Conservation (phyloP, 2,329 filamentous ascomycete genomes). For the Thielaviopsis punctulata region DNA sequence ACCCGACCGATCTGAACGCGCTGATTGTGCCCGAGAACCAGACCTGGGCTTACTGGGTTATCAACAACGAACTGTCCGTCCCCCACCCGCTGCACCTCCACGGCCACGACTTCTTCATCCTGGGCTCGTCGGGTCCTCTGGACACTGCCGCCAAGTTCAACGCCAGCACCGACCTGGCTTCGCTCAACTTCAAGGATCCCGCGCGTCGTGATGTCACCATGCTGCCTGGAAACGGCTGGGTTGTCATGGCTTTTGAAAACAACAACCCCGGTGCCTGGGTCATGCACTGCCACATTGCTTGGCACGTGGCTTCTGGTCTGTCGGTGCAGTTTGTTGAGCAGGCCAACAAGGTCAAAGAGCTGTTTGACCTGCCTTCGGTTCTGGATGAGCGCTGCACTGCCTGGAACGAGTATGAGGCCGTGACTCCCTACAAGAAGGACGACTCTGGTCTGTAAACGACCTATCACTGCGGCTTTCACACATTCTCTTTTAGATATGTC, state of each 20-base stretch:
- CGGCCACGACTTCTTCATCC: slow-evolving; percentile 30
- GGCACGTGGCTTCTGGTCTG: slow-evolving; percentile 38
- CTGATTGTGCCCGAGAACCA: slow-evolving; percentile 13
- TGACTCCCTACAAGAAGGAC: slow-evolving; percentile 11
- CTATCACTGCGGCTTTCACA: too few species aligned
- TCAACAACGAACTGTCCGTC: slow-evolving; percentile 17
- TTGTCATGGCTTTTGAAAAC: slow-evolving; percentile 32
- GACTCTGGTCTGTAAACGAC: slow-evolving; percentile 13
- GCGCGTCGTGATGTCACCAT: slow-evolving; percentile 35
- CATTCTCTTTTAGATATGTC: not conserved
- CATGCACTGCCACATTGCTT: slow-evolving; percentile 38
- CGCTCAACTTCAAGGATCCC: slow-evolving; percentile 30
- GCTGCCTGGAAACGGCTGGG: slow-evolving; percentile 25
- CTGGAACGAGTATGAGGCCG: slow-evolving; percentile 12
- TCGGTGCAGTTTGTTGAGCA: slow-evolving; percentile 30
- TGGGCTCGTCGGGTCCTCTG: slow-evolving; percentile 17
- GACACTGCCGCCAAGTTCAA: slow-evolving; percentile 15
- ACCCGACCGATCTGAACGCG: slow-evolving; percentile 14
- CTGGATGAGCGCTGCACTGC: slow-evolving; percentile 11
- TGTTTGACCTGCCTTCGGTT: slow-evolving; percentile 10
- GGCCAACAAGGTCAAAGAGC: slow-evolving; percentile 9
- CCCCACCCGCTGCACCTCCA: slow-evolving; percentile 34
- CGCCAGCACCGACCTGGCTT: slow-evolving; percentile 17
- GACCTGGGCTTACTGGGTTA: slow-evolving; percentile 20
- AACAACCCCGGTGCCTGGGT: slow-evolving; percentile 36